Base-by-base conservation (phyloP, 805 yeast genomes). In the Nakazawaea peltata region DNA sequence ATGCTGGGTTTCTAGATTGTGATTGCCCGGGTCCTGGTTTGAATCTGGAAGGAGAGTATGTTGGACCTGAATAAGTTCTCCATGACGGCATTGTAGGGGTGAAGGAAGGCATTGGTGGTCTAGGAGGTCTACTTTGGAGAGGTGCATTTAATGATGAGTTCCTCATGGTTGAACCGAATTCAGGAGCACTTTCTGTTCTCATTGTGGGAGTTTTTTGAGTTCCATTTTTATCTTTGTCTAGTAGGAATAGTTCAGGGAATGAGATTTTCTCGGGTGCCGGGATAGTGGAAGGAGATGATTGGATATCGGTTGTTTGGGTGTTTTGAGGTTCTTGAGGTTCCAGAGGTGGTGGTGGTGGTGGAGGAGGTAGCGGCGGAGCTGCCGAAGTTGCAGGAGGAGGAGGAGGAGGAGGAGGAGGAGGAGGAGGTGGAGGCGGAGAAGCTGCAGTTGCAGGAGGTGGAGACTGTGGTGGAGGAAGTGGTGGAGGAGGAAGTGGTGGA, bases 401-500 rank as follows among this genome's bases (percentile, higher is more conserved):
- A 23, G 35, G 21, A 10, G 9, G 16, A 18, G 34, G 28, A 9
- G 27, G 27, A 25, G 27, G 27, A 22, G 28, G 14, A 7, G 8
- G 21, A 14, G 24, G 33, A 8, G 9, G 32, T 11, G 18, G 27
- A 3, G 26, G 28, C 12, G 27, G 18, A 11, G 14, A 11, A 12
- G 26, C 6, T n/a, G 28, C 16, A 12, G 33, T 16, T 5, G 27
- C 13, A 4, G 33, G 13, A 11, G 18, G 19, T 8, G 27, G 26
- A 4, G 19, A 11, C 11, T 14, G 28, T 14, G 29, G 19, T 7
- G 29, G 29, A 12, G 28, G 13, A 17, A 11, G 6, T n/a, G n/a
- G 5, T 33, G 30, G 19, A 11, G 23, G 16, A 9, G 34, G 34
- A 22, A 30, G 28, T 8, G 21, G 28, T 23, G 16, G 28, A 28